Percentiles rank a stretch among this genome's conserved stretches.
These are phyloP conservation scores for Lanmaoa rubissima DNA, from an alignment of 768 basidiomycete species.

Conservation along the genomic window DNA sequence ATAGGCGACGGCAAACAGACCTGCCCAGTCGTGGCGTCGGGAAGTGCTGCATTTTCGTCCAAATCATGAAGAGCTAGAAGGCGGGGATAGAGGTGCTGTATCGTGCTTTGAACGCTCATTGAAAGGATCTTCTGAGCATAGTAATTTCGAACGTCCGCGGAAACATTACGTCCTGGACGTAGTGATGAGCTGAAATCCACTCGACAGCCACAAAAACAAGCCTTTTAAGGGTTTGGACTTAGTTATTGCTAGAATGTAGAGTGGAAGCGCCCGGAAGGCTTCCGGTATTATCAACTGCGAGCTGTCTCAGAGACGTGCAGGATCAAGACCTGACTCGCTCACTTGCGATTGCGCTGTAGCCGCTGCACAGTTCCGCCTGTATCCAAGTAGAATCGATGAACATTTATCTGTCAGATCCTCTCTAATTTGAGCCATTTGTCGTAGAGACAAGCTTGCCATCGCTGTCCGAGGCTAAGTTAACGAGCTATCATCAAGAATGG, in stretches of 20 bases:
- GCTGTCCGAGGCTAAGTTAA: slow-evolving; percentile 44
- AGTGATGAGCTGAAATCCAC: slow-evolving; percentile 5
- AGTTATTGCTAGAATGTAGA: slow-evolving; percentile 75
- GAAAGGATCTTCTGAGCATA: slow-evolving; percentile 74
- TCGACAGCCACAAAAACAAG: slow-evolving; percentile 24
- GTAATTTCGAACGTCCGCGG: slow-evolving; percentile 91
- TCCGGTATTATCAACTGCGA: slow-evolving; percentile 90
- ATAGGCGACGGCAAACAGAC: slow-evolving; percentile 73
- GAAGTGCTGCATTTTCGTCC: slow-evolving; percentile 65
- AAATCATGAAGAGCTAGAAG: slow-evolving; percentile 88
- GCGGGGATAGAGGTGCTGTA: slow-evolving; percentile 85
- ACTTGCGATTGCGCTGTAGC: slow-evolving; percentile 79
- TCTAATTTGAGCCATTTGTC: slow-evolving; percentile 70
- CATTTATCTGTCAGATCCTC: slow-evolving; percentile 85
- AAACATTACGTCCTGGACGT: slow-evolving; percentile 71
- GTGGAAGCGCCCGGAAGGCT: slow-evolving; percentile 81
- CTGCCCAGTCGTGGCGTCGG: slow-evolving; percentile 55
- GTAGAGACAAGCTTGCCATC: slow-evolving; percentile 56
- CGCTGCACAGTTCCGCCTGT: slow-evolving; percentile 85
- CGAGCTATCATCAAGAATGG: not conserved
- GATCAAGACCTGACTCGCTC: slow-evolving; percentile 12
- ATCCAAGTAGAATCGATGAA: slow-evolving; percentile 77
- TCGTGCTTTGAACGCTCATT: slow-evolving; percentile 63
- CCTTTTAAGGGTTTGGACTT: slow-evolving; percentile 97
- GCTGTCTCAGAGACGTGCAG: slow-evolving; percentile 5